phyloP scores from a whole-genome alignment of 257 asterid genomes.

The Schizonepeta tenuifolia region DNA sequence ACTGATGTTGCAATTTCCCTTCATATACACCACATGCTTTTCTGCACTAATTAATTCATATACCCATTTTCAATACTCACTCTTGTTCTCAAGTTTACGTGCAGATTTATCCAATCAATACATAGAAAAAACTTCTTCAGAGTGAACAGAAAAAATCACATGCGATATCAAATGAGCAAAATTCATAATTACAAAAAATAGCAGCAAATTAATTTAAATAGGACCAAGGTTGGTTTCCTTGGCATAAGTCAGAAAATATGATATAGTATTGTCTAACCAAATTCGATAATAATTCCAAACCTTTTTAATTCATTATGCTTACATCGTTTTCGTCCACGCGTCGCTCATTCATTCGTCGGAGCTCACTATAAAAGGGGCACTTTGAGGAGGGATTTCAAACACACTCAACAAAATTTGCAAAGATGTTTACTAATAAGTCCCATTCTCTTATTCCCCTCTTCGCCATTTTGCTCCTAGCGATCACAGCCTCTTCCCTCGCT shows the following conservation, averaged over 20 bases:
- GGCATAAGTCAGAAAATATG: neutral
- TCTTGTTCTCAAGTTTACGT: neutral
- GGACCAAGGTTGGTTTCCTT: neutral
- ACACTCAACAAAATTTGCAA: neutral
- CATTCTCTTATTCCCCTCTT: neutral
- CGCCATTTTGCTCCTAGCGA: neutral
- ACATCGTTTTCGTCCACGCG: neutral
- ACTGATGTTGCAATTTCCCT: neutral
- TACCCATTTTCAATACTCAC: neutral
- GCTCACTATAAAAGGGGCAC: neutral
- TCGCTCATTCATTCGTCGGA: neutral
- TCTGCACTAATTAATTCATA: neutral
- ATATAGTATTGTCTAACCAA: neutral
- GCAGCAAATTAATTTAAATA: neutral
- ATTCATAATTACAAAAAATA: neutral
- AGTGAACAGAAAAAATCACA: neutral
- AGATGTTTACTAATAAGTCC: neutral
- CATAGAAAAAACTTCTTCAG: neutral
- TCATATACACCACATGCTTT: neutral
- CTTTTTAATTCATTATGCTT: neutral
- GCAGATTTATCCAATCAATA: neutral
- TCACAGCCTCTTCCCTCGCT: neutral
- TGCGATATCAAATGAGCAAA: neutral
- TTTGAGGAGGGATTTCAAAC: neutral
- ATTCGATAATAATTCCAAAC: neutral